These are phyloP conservation scores for Tuber aestivum DNA, from an alignment of 495 filamentous ascomycete species.

Conservation along the genomic window DNA sequence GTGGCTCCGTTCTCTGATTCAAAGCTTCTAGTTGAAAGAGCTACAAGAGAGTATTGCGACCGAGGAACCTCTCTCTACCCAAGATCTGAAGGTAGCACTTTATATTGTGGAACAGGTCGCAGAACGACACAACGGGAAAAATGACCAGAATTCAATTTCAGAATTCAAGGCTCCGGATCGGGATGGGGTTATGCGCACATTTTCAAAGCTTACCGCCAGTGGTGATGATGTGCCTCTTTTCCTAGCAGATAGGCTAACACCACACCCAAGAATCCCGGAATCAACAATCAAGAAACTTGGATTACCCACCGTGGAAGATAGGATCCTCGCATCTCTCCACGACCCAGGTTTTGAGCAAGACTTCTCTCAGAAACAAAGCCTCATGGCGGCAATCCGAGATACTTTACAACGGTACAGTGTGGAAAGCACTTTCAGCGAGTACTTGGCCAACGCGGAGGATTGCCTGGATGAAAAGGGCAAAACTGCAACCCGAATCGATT, in stretches of 20 bases:
- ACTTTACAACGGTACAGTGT: slow-evolving; percentile 45
- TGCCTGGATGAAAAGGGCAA: slow-evolving; percentile 8
- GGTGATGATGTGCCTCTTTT: not conserved
- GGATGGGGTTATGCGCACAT: slow-evolving; percentile 14
- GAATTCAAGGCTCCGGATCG: slow-evolving; percentile 34
- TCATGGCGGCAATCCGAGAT: slow-evolving; percentile 43
- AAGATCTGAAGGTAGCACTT: slow-evolving; percentile 29
- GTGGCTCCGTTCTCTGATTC: not conserved
- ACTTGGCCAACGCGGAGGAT: slow-evolving; percentile 49
- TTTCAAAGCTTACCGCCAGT: slow-evolving; percentile 35
- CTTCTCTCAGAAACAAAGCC: slow-evolving; percentile 44
- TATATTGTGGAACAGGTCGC: slow-evolving; percentile 32
- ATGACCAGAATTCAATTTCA: not conserved
- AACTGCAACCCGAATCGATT: slow-evolving; percentile 43
- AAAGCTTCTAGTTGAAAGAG: slow-evolving; percentile 21
- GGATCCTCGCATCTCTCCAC: slow-evolving; percentile 34
- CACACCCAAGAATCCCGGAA: slow-evolving; percentile 40
- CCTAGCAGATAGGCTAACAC: not conserved
- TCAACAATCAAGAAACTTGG: slow-evolving; percentile 32
- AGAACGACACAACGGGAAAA: slow-evolving; percentile 9
- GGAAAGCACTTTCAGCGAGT: slow-evolving; percentile 46
- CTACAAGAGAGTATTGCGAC: slow-evolving; percentile 30
- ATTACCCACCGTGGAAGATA: slow-evolving; percentile 40
- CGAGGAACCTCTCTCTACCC: slow-evolving; percentile 6
- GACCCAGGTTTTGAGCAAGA: slow-evolving; percentile 45